These are phyloP conservation scores for Pestalotiopsis sp. DNA, from an alignment of 2,329 filamentous ascomycete species.

Conservation along the genomic window DNA sequence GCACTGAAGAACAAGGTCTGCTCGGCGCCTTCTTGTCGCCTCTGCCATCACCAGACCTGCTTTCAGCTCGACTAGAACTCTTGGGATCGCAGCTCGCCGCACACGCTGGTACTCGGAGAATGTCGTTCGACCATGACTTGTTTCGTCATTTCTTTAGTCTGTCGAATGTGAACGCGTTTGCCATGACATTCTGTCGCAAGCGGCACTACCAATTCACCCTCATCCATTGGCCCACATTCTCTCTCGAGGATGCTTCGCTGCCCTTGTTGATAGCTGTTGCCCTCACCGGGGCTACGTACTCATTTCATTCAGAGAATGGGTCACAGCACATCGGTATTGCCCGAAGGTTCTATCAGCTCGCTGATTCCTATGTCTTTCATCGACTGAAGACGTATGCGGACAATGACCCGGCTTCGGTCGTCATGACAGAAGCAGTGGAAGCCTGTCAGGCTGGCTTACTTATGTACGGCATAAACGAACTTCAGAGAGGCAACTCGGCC, in stretches of 20 bases:
- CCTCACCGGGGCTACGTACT: slow-evolving; percentile 14
- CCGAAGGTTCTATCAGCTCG: slow-evolving; percentile 8
- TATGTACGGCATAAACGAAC: slow-evolving; percentile 12
- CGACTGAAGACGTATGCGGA: neutral
- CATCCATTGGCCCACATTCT: slow-evolving; percentile 15
- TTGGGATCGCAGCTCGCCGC: slow-evolving; percentile 10
- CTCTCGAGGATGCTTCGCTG: slow-evolving; percentile 10
- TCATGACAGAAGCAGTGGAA: neutral
- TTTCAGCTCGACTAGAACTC: slow-evolving; percentile 11
- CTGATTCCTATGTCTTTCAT: slow-evolving; percentile 14
- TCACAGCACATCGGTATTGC: slow-evolving; percentile 9
- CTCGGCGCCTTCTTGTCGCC: slow-evolving; percentile 8
- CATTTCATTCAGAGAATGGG: slow-evolving; percentile 6
- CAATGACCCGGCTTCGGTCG: neutral
- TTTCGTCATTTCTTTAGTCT: slow-evolving; percentile 9
- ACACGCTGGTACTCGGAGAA: neutral
- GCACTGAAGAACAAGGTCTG: slow-evolving; percentile 11
- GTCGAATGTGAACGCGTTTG: slow-evolving; percentile 10
- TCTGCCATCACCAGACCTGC: neutral
- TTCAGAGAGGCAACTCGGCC: slow-evolving; percentile 6
- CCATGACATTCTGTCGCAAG: slow-evolving; percentile 12
- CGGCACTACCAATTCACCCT: slow-evolving; percentile 13
- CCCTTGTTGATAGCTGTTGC: slow-evolving; percentile 12
- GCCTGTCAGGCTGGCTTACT: slow-evolving; percentile 14
- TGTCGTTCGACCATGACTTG: neutral